A percentile compares a stretch with the other conserved stretches of the same genome.
These are phyloP conservation scores for Fusarium sacchari DNA, from an alignment of 2,329 filamentous ascomycete genomes.

Conservation along the genomic window DNA sequence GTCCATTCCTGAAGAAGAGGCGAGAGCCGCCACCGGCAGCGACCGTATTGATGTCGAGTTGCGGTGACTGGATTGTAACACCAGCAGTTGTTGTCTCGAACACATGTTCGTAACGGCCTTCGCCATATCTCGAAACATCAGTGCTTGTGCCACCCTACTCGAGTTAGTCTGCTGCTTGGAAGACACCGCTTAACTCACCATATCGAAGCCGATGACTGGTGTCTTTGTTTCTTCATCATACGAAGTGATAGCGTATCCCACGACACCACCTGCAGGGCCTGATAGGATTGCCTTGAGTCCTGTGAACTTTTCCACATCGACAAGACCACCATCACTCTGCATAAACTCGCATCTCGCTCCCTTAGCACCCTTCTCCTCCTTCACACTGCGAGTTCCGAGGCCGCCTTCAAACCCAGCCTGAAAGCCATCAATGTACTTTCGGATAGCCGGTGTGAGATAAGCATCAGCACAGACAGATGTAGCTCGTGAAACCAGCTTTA, in stretches of 20 bases:
- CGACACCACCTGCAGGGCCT: constrained; percentile 91
- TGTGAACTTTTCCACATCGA: constrained; percentile 83
- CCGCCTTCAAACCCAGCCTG: constrained; percentile 83
- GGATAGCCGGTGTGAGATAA: constrained; percentile 56
- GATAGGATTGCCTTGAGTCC: constrained; percentile 87
- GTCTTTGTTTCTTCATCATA: constrained; percentile 85
- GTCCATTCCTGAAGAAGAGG: constrained; percentile 86
- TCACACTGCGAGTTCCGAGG: constrained; percentile 79
- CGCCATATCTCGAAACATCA: constrained; percentile 87
- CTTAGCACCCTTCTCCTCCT: constrained; percentile 69
- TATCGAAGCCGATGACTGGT: constrained; percentile 94
- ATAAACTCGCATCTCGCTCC: constrained; percentile 93
- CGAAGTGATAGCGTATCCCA: constrained; percentile 90
- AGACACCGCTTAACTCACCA: constrained; percentile 57
- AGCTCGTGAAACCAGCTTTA: constrained; percentile 55
- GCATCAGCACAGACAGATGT: constrained; percentile 57
- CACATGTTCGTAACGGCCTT: constrained; percentile 89
- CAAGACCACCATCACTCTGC: constrained; percentile 83
- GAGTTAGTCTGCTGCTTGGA: constrained; percentile 11
- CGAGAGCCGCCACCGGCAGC: constrained; percentile 88
- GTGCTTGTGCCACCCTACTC: constrained; percentile 81
- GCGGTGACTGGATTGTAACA: constrained; percentile 92
- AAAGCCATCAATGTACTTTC: constrained; percentile 73
- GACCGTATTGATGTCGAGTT: constrained; percentile 94
- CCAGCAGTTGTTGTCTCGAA: constrained; percentile 95